phyloP scores from a whole-genome alignment of 371 early-diverging fungal species.

The Zopfochytrium polystomum region DNA sequence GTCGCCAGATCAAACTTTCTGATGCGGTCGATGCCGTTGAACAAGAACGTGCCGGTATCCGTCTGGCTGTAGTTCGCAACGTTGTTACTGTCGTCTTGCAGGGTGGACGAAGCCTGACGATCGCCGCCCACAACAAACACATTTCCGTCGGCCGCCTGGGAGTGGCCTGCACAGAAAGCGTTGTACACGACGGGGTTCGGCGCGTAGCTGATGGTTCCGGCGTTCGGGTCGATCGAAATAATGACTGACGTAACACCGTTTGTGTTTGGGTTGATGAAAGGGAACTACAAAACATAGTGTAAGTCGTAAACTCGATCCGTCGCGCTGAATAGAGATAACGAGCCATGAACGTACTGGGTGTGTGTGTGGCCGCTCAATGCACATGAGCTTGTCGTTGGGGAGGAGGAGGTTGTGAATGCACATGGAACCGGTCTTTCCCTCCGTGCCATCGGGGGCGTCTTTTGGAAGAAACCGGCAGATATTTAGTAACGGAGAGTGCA shows the following conservation, averaged over 20 bases:
- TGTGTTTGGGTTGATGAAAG: constrained; percentile 33
- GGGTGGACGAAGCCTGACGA: background rate
- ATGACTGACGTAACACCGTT: constrained; percentile 21
- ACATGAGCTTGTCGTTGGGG: constrained; percentile 30
- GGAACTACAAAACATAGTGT: too few relatives aligned
- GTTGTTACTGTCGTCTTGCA: too few relatives aligned
- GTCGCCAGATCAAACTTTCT: too few relatives aligned
- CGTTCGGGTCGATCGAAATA: constrained; percentile 12
- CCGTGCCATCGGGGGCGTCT: background rate
- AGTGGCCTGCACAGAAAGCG: constrained; percentile 39
- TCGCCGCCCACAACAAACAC: constrained; percentile 34
- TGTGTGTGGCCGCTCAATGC: constrained; percentile 40
- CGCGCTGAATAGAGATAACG: too few relatives aligned
- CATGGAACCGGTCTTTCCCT: constrained; percentile 22
- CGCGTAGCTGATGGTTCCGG: constrained; percentile 1
- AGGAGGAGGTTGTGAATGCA: constrained; percentile 42
- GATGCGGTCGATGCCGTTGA: constrained; percentile 10
- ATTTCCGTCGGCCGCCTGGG: constrained; percentile 33
- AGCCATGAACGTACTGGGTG: constrained; percentile 22
- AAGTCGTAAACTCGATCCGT: too few relatives aligned
- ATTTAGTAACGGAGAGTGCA: too few relatives aligned
- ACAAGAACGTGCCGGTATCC: constrained; percentile 11
- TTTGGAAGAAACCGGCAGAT: too few relatives aligned
- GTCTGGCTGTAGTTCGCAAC: too few relatives aligned
- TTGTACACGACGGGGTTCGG: constrained; percentile 18